Evolutionary conservation across 306 rosid genomes (phyloP).

Genomic region (Alnus glutinosa): DNA sequence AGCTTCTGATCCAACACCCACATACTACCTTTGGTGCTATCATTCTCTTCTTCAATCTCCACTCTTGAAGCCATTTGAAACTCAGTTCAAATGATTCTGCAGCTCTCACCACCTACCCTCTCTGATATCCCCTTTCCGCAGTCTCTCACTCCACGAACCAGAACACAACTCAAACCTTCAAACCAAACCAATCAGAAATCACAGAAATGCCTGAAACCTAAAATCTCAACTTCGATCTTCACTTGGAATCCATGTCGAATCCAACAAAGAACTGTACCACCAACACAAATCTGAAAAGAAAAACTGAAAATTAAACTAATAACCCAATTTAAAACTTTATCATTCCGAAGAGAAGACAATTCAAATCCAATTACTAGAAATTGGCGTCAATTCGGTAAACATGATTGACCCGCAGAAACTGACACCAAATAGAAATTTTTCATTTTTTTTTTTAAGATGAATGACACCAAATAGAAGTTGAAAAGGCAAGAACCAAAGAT

Average conservation of each 20-base stretch:
- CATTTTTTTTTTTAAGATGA: too few relatives aligned
- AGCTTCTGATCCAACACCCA: constrained; percentile 26
- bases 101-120: constrained; percentile 25
- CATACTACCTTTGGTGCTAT: constrained; percentile 23
- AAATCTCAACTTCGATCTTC: constrained; percentile 35
- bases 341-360: constrained; percentile 18
- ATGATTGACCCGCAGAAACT: constrained; percentile 14
- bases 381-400: constrained; percentile 18
- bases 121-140: constrained; percentile 25
- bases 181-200: constrained; percentile 20
- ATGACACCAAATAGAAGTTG: background rate
- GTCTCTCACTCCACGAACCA: constrained; percentile 30
- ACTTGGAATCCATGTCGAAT: constrained; percentile 34
- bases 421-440: background rate
- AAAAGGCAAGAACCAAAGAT: constrained; percentile 12
- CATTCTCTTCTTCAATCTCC: constrained; percentile 55
- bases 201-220: constrained; percentile 24
- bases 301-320: constrained; percentile 30
- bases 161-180: background rate
- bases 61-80: constrained; percentile 60
- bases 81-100: constrained; percentile 31
- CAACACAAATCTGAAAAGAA: constrained; percentile 32
- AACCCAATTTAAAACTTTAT: constrained; percentile 9
- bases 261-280: constrained; percentile 32
- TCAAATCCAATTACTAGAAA: constrained; percentile 13